phyloP scores from a whole-genome alignment of 2,329 filamentous ascomycete species.

The Beauveria caledonica region DNA sequence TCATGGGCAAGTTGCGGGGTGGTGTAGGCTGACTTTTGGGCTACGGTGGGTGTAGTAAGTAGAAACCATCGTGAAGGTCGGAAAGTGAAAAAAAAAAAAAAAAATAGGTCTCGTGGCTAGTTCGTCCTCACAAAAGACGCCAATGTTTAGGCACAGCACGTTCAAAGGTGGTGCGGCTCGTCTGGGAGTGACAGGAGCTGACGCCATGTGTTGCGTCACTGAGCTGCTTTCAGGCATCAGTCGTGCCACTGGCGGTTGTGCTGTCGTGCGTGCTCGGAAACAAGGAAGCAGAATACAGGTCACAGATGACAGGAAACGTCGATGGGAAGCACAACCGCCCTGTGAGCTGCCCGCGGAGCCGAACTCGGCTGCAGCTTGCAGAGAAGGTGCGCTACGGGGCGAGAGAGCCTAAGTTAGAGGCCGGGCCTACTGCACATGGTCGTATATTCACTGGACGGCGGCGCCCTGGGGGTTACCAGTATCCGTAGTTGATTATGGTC shows the following conservation, averaged over 20 bases:
- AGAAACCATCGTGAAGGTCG: constrained; percentile 1
- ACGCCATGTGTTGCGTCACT: background rate
- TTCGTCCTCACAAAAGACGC: background rate
- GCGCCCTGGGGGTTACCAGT: background rate
- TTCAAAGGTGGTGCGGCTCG: background rate
- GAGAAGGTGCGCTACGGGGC: background rate
- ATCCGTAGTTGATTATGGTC: background rate
- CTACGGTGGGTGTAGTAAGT: too few relatives aligned
- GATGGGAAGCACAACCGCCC: background rate
- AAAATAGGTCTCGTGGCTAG: constrained; percentile 6
- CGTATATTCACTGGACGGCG: background rate
- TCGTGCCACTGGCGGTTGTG: background rate
- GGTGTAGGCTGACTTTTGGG: too few relatives aligned
- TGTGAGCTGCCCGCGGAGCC: background rate
- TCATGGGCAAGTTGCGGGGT: too few relatives aligned
- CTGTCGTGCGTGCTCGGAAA: background rate
- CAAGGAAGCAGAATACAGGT: background rate
- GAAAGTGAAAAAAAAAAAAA: background rate
- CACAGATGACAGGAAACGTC: too few relatives aligned
- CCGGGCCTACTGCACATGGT: background rate
- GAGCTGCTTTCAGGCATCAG: constrained; percentile 1
- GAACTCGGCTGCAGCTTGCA: background rate
- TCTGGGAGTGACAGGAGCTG: background rate
- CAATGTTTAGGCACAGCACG: background rate
- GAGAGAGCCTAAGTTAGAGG: background rate